Base-by-base conservation (phyloP, 176 grass and related monocot species). In the Oryza glumipatula region DNA sequence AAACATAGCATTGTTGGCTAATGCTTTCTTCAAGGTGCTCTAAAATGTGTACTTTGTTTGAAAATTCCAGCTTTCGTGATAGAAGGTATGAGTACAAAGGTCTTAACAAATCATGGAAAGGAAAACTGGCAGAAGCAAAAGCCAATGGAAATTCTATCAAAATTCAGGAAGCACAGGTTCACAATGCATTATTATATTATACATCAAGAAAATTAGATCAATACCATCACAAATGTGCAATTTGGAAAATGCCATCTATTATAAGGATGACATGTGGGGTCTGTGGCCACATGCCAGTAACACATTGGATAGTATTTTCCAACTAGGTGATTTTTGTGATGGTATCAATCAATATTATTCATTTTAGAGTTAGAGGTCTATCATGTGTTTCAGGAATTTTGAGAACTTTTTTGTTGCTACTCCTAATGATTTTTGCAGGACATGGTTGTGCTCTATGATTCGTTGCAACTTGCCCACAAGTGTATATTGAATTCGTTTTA, bases 401-500 rank as follows among this genome's bases (percentile, higher is more conserved):
- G 46, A 81, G 26, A 80, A 71, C 61, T 11, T 74, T 56, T 78
- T 70, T 66, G 81, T 76, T 52, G 74, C 13, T 16, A 80, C 78
- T 83, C 65, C 54, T 77, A 66, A 52, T 65, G 24, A 43, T 77
- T 89, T 87, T 86, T 88, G 80, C 85, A 98, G 96, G 96, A 98
- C 85, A 94, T 98, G 96, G 96, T 98, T 92, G 89, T 95, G 67
- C 89, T 98, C 30, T 98, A 98, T 83, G 96, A 98, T 85, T 98
- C 96, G 60, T 90, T 98, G 77, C 96, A 98, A 86, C 88, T 98
- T 88, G 96, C 96, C 73, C 96, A 98, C 82, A 98, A 98, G 77
- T 98, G 96, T 71, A 95, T 98, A 91, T 93, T 98, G 69, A 98
- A 98, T 86, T 98, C 96, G 21, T 98, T 98, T 82, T 98, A 98